A percentile compares a stretch with the other conserved stretches of the same genome.
Conservation (phyloP, 768 basidiomycete species). For the Strobilomyces confusus region DNA sequence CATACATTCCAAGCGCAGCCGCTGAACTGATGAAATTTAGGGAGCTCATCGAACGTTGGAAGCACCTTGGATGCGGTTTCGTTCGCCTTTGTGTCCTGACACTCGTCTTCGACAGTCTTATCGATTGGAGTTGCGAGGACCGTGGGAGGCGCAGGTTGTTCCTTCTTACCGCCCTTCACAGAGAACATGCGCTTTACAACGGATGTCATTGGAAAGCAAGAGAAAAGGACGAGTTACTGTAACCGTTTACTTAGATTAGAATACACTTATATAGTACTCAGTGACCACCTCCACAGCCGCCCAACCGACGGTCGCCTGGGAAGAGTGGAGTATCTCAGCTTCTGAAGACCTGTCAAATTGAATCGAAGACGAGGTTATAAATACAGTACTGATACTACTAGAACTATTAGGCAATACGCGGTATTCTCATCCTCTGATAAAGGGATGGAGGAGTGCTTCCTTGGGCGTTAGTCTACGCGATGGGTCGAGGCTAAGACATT, state of each 20-base stretch:
- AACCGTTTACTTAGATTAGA: no score
- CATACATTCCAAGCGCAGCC: constrained; percentile 71
- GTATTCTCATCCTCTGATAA: constrained; percentile 56
- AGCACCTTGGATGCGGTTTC: constrained; percentile 29
- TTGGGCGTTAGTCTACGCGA: constrained; percentile 82
- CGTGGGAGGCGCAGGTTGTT: constrained; percentile 2
- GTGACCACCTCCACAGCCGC: no score
- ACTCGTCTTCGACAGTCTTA: background rate
- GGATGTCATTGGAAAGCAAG: constrained; percentile 11
- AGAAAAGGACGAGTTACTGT: background rate
- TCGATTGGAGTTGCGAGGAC: background rate
- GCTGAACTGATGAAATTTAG: constrained; percentile 36
- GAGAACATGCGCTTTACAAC: constrained; percentile 16
- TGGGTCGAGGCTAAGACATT: constrained; percentile 85
- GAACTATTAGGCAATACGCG: constrained; percentile 14
- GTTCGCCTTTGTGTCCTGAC: background rate
- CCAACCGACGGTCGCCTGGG: no score
- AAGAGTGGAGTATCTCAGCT: no score
- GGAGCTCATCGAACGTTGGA: constrained; percentile 48
- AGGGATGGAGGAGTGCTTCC: constrained; percentile 85
- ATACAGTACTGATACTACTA: constrained; percentile 20
- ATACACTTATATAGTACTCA: no score
- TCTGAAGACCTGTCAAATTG: constrained; percentile 15
- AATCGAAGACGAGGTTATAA: constrained; percentile 16
- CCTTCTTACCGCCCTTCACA: constrained; percentile 6